Percentiles rank a stretch among this genome's conserved stretches.
Conservation (phyloP, 1,139 yeast genomes). For the Hyphopichia wangnamkhiaoensis region DNA sequence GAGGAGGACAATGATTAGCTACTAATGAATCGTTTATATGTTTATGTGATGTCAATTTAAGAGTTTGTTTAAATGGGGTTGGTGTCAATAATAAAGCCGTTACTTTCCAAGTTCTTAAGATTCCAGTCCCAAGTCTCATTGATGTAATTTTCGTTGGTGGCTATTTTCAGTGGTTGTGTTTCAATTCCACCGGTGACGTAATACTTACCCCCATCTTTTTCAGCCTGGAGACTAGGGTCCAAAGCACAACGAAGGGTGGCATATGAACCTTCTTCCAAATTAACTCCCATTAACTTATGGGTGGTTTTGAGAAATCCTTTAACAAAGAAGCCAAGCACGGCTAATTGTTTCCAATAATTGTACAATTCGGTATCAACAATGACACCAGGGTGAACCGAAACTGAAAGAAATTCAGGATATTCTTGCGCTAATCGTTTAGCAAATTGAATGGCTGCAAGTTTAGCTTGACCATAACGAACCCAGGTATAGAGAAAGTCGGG, state of each 20-base stretch:
- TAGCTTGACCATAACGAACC: constrained; percentile 40
- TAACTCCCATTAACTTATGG: constrained; percentile 24
- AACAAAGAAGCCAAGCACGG: constrained; percentile 24
- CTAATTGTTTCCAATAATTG: constrained; percentile 29
- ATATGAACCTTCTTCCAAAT: constrained; percentile 36
- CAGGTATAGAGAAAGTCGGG: constrained; percentile 30
- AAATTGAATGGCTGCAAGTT: constrained; percentile 34
- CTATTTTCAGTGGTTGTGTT: constrained; percentile 24
- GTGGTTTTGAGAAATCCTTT: constrained; percentile 15
- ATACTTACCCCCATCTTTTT: constrained; percentile 69
- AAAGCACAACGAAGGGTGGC: constrained; percentile 38
- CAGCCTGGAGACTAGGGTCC: constrained; percentile 36
- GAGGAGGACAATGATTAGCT: too few relatives aligned
- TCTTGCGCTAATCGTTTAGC: constrained; percentile 26
- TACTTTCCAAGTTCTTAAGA: constrained; percentile 22
- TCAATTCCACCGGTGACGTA: constrained; percentile 55
- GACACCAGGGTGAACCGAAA: constrained; percentile 44
- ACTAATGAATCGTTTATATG: too few relatives aligned
- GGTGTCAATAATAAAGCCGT: constrained; percentile 16
- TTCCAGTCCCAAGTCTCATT: constrained; percentile 34
- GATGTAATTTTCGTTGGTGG: constrained; percentile 22
- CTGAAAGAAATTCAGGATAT: constrained; percentile 33
- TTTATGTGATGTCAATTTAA: too few relatives aligned
- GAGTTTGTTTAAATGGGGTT: too few relatives aligned
- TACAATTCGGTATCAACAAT: constrained; percentile 38